These are phyloP conservation scores for Allantophomopsis lycopodina DNA, from an alignment of 2,329 filamentous ascomycete species.

Conservation along the genomic window DNA sequence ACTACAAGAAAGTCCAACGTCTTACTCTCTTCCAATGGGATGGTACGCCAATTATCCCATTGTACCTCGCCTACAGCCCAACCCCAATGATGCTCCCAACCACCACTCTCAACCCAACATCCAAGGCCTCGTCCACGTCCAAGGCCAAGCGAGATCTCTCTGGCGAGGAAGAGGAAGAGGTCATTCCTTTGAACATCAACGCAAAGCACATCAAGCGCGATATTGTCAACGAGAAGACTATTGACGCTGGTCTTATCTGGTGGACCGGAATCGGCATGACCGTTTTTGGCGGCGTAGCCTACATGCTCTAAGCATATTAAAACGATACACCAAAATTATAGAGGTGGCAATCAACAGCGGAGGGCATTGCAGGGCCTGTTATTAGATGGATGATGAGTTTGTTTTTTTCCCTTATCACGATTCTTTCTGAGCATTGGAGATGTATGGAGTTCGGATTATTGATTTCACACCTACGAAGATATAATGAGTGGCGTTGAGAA, in stretches of 20 bases:
- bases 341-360: too few relatives aligned
- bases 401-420: not conserved
- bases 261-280: constrained; percentile 19
- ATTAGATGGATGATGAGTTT: not conserved
- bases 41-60: constrained; percentile 49
- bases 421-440: not conserved
- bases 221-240: constrained; percentile 1
- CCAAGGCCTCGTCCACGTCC: constrained; percentile 19
- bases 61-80: constrained; percentile 49
- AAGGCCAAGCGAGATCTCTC: constrained; percentile 17
- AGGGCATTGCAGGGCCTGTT: too few relatives aligned
- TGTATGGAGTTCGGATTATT: not conserved
- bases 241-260: constrained; percentile 17
- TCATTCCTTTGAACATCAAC: constrained; percentile 18
- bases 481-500: not conserved
- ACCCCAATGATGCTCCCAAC: constrained; percentile 56
- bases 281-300: constrained; percentile 18
- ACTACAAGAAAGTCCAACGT: constrained; percentile 45
- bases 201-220: constrained; percentile 14
- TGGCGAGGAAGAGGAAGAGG: constrained; percentile 12
- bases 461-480: not conserved
- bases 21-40: constrained; percentile 52
- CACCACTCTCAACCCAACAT: constrained; percentile 44
- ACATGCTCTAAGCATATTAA: constrained; percentile 12
- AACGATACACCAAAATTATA: too few relatives aligned